A percentile compares a stretch with the other conserved stretches of the same genome.
Conservation (phyloP, 2,329 filamentous ascomycete genomes). For the Penicillium janthinellum region DNA sequence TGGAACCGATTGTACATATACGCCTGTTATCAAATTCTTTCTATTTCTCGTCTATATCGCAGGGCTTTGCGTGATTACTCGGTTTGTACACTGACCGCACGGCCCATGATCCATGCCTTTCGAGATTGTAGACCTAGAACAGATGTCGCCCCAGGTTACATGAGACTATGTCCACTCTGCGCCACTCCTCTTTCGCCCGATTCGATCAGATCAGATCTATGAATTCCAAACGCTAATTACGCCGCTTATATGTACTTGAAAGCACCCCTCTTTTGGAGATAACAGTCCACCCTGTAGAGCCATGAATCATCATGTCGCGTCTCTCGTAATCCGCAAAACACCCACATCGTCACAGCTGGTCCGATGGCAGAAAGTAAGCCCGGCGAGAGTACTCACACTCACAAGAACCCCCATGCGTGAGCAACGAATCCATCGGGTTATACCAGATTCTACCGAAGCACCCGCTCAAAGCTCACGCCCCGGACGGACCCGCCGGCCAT, state of each 20-base stretch:
- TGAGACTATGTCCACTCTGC: background rate
- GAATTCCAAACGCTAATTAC: conserved; percentile 40
- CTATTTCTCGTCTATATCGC: background rate
- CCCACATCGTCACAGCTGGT: background rate
- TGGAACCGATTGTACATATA: conserved; percentile 38
- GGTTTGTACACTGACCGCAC: background rate
- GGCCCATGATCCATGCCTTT: background rate
- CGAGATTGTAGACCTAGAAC: background rate
- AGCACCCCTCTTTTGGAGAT: conserved; percentile 13
- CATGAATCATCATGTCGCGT: conserved; percentile 18
- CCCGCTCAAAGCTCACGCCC: conserved; percentile 74
- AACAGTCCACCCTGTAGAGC: conserved; percentile 14
- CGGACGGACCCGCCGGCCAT: conserved; percentile 81
- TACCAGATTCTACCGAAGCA: conserved; percentile 60
- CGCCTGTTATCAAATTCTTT: conserved; percentile 28
- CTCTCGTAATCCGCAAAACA: background rate
- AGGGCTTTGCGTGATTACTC: background rate
- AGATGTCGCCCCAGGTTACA: background rate
- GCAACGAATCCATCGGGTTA: background rate
- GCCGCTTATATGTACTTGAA: conserved; percentile 31
- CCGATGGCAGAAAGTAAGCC: background rate
- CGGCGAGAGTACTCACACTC: background rate
- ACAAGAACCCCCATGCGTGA: background rate
- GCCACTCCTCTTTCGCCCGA: background rate
- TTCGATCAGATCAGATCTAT: conserved; percentile 21